phyloP scores from a whole-genome alignment of 768 basidiomycete genomes.

The Rhodotorula diobovata region DNA sequence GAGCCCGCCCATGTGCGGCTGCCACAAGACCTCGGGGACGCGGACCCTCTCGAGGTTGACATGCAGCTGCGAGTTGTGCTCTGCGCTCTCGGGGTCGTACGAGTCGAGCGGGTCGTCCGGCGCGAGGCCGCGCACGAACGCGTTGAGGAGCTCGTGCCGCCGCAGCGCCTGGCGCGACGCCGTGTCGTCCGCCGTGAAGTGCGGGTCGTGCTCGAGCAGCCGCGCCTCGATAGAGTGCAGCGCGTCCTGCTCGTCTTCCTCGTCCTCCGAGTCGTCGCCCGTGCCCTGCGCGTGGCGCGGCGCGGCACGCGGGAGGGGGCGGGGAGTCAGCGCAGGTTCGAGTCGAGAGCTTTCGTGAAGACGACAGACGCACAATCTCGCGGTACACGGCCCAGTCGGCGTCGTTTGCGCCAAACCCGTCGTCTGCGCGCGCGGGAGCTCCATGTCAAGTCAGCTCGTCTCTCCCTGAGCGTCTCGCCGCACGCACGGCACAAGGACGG shows the following conservation, averaged over 20 bases:
- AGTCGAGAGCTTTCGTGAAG: too few relatives aligned
- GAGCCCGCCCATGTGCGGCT: constrained; percentile 86
- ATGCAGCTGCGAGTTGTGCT: constrained; percentile 62
- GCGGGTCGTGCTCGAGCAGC: constrained; percentile 75
- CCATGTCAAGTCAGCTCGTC: not conserved
- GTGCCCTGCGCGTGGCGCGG: constrained; percentile 43
- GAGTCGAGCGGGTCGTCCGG: constrained; percentile 46
- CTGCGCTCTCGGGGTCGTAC: constrained; percentile 66
- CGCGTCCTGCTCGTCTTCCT: constrained; percentile 75
- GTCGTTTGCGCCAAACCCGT: constrained; percentile 77
- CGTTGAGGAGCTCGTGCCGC: constrained; percentile 76
- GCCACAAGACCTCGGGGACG: constrained; percentile 87
- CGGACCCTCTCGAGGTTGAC: constrained; percentile 85
- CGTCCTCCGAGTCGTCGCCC: constrained; percentile 66
- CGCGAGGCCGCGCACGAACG: constrained; percentile 57
- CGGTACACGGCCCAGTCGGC: constrained; percentile 97
- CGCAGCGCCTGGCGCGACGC: constrained; percentile 70
- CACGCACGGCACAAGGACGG: too few relatives aligned
- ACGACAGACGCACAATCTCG: constrained; percentile 66
- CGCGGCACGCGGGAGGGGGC: too few relatives aligned
- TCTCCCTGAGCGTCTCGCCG: too few relatives aligned
- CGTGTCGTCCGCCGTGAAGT: constrained; percentile 75
- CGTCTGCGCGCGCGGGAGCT: constrained; percentile 14
- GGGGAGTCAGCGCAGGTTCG: too few relatives aligned
- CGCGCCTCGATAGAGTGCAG: constrained; percentile 72